Conservation (phyloP, 441 rosid species). For the Erodium chrysanthum region DNA sequence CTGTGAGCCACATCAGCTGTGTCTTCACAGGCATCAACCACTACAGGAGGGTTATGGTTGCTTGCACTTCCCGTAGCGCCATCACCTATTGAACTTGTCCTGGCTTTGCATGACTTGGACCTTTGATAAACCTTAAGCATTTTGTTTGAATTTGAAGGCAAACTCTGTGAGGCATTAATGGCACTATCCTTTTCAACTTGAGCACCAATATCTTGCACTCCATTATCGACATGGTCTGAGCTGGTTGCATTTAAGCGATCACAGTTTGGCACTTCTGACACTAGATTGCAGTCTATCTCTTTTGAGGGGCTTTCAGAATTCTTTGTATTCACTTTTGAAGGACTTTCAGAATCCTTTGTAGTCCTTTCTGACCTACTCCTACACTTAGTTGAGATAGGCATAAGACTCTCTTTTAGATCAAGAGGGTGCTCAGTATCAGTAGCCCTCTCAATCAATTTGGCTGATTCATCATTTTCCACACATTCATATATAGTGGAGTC, state of each 20-base stretch:
- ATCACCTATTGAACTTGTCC: constrained; percentile 30
- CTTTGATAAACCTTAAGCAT: constrained; percentile 75
- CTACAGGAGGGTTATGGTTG: constrained; percentile 29
- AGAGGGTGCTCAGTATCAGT: constrained; percentile 21
- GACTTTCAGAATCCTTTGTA: constrained; percentile 28
- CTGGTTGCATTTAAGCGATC: constrained; percentile 15
- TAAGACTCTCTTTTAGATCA: constrained; percentile 31
- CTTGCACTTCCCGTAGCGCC: constrained; percentile 29
- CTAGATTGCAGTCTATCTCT: constrained; percentile 25
- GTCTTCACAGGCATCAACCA: constrained; percentile 31
- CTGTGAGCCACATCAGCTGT: constrained; percentile 30
- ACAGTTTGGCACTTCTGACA: constrained; percentile 20
- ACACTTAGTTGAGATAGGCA: constrained; percentile 36
- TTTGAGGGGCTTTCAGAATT: constrained; percentile 21
- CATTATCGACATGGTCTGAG: constrained; percentile 23
- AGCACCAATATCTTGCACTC: constrained; percentile 28
- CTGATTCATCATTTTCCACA: constrained; percentile 21
- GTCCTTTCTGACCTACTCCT: constrained; percentile 33
- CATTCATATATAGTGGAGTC: constrained; percentile 19
- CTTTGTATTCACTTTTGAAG: constrained; percentile 24
- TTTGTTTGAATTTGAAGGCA: constrained; percentile 40
- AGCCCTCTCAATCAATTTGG: constrained; percentile 17
- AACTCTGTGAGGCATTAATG: constrained; percentile 26
- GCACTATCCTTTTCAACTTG: constrained; percentile 28
- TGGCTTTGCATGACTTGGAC: constrained; percentile 46